phyloP scores from a whole-genome alignment of 1,284 basidiomycete species.

The Naganishia sp. region DNA sequence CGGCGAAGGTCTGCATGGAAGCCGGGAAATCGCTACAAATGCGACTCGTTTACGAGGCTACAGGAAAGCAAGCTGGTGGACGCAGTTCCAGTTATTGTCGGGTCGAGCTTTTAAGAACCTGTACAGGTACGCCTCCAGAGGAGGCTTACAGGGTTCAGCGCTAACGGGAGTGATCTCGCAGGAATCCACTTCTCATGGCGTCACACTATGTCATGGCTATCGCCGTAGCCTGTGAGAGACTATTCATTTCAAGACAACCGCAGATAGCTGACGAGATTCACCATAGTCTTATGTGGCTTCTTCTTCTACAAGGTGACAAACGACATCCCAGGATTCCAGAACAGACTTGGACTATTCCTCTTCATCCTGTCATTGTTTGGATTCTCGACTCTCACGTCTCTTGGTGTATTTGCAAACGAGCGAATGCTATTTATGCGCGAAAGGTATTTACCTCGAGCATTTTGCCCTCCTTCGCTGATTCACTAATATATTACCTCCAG shows the following conservation, averaged over 20 bases:
- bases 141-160: neutral
- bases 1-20: conserved; percentile 42
- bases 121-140: conserved; percentile 57
- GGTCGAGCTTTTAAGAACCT: conserved; percentile 98
- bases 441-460: conserved; percentile 60
- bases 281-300: conserved; percentile 51
- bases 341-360: conserved; percentile 81
- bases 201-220: conserved; percentile 88
- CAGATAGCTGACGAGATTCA: conserved; percentile 34
- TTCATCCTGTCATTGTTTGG: conserved; percentile 93
- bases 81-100: conserved; percentile 89
- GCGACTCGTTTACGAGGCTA: conserved; percentile 70
- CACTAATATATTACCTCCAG: conserved; percentile 54
- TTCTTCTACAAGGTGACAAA: conserved; percentile 61
- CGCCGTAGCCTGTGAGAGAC: conserved; percentile 69
- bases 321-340: conserved; percentile 92
- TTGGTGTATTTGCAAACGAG: conserved; percentile 90
- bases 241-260: conserved; percentile 1
- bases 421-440: conserved; percentile 94
- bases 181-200: conserved; percentile 86
- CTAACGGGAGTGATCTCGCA: conserved; percentile 39
- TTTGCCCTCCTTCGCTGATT: neutral
- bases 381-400: conserved; percentile 89
- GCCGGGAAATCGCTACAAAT: conserved; percentile 57
- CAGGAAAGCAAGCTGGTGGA: conserved; percentile 79